Conservation (phyloP, 2,329 filamentous ascomycete genomes). For the Exophiala sp. region DNA sequence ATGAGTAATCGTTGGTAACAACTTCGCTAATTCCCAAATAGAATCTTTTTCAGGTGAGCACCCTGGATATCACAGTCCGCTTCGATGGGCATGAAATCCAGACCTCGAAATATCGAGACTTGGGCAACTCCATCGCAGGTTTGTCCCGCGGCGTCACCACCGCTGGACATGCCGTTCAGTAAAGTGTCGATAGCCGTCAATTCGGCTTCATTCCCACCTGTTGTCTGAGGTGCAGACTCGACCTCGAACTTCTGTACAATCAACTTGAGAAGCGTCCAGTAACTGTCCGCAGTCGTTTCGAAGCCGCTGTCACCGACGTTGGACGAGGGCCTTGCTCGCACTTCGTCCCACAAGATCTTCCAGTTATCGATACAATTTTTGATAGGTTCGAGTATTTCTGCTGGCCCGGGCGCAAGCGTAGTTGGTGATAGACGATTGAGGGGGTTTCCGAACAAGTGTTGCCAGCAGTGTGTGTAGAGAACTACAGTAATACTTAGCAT, state of each 20-base stretch:
- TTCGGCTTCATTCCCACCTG: background rate
- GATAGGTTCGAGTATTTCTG: conserved; percentile 28
- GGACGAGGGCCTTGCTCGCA: conserved; percentile 32
- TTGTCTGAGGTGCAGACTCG: background rate
- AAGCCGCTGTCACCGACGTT: conserved; percentile 41
- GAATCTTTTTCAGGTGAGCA: conserved; percentile 23
- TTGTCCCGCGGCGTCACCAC: background rate
- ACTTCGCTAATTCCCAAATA: background rate
- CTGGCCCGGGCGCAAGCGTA: conserved; percentile 6
- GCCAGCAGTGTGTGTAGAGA: conserved; percentile 40
- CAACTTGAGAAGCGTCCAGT: conserved; percentile 23
- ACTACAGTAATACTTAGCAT: conserved; percentile 28
- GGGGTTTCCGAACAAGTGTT: conserved; percentile 38
- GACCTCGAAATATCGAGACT: background rate
- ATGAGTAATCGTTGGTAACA: background rate
- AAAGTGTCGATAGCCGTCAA: background rate
- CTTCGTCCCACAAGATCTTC: conserved; percentile 38
- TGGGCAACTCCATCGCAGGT: background rate
- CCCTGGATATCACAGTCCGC: conserved; percentile 24
- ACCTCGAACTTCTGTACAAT: conserved; percentile 20
- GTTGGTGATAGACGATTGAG: conserved; percentile 24
- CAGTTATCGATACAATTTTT: conserved; percentile 38
- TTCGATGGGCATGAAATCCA: conserved; percentile 24
- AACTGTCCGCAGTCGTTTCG: conserved; percentile 25
- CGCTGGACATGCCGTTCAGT: conserved; percentile 1